Percentiles rank a stretch among this genome's conserved stretches.
Evolutionary conservation across 805 yeast genomes (phyloP).

Genomic region (Zygotorulaspora florentina): DNA sequence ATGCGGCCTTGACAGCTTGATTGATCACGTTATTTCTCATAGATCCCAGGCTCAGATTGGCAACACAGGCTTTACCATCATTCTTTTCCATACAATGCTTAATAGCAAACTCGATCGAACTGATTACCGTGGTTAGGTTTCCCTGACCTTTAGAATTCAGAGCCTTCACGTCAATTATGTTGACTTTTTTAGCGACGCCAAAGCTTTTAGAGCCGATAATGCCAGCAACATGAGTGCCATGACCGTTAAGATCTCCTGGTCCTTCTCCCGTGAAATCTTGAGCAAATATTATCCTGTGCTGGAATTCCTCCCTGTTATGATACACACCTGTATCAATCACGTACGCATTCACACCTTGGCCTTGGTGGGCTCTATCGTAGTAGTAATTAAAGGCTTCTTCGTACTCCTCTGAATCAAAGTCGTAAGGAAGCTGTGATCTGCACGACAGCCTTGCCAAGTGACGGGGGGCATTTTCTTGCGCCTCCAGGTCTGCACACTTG

Average conservation of each 20-base stretch:
- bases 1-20: slow-evolving; percentile 72
- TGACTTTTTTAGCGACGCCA: slow-evolving; percentile 76
- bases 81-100: slow-evolving; percentile 44
- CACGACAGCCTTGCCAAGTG: slow-evolving; percentile 66
- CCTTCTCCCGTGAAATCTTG: slow-evolving; percentile 59
- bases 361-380: slow-evolving; percentile 46
- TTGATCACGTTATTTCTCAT: slow-evolving; percentile 61
- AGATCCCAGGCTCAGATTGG: slow-evolving; percentile 80
- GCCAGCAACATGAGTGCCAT: slow-evolving; percentile 94
- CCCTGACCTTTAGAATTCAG: slow-evolving; percentile 69
- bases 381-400: slow-evolving; percentile 40
- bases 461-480: slow-evolving; percentile 52
- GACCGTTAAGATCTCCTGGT: slow-evolving; percentile 70
- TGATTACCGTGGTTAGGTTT: slow-evolving; percentile 56
- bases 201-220: slow-evolving; percentile 70
- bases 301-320: slow-evolving; percentile 56
- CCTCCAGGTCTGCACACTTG: slow-evolving; percentile 5
- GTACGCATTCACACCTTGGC: slow-evolving; percentile 65
- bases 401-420: slow-evolving; percentile 16
- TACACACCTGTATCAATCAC: slow-evolving; percentile 82
- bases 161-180: slow-evolving; percentile 70
- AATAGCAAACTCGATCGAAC: slow-evolving; percentile 65
- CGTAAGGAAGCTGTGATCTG: slow-evolving; percentile 35
- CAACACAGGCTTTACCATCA: slow-evolving; percentile 49
- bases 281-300: slow-evolving; percentile 56